These are phyloP conservation scores for Ophiostoma himal-ulmi DNA, from an alignment of 2,329 filamentous ascomycete species.

Conservation along the genomic window DNA sequence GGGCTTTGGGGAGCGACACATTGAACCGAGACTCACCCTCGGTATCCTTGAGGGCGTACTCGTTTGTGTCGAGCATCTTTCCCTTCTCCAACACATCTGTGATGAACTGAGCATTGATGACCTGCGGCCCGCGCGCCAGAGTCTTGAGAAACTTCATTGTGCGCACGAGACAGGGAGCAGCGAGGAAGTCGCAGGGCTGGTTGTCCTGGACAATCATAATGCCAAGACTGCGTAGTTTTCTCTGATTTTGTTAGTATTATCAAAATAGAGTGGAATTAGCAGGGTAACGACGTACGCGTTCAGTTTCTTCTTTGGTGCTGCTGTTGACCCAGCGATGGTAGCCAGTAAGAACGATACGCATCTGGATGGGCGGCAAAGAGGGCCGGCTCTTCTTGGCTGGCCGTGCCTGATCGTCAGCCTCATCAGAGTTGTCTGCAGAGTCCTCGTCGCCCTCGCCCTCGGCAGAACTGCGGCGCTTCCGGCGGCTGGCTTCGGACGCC, in stretches of 20 bases:
- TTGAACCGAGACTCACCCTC: constrained; percentile 66
- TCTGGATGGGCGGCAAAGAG: constrained; percentile 58
- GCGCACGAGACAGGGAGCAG: constrained; percentile 77
- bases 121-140: constrained; percentile 69
- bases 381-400: constrained; percentile 59
- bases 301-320: constrained; percentile 66
- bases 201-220: constrained; percentile 74
- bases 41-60: constrained; percentile 64
- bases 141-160: constrained; percentile 92
- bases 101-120: constrained; percentile 74
- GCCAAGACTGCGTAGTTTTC: constrained; percentile 74
- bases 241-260: constrained; percentile 31
- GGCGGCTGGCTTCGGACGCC: constrained; percentile 50
- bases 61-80: constrained; percentile 55
- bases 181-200: constrained; percentile 73
- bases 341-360: constrained; percentile 75
- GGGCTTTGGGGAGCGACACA: constrained; percentile 62
- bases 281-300: constrained; percentile 44
- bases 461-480: constrained; percentile 30
- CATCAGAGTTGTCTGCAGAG: constrained; percentile 22
- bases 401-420: constrained; percentile 44
- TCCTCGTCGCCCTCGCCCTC: constrained; percentile 30
- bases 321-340: constrained; percentile 77
- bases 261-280: background rate
- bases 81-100: constrained; percentile 67